Base-by-base conservation (phyloP, 1,284 basidiomycete species). In the Microbotryum saponariae region DNA sequence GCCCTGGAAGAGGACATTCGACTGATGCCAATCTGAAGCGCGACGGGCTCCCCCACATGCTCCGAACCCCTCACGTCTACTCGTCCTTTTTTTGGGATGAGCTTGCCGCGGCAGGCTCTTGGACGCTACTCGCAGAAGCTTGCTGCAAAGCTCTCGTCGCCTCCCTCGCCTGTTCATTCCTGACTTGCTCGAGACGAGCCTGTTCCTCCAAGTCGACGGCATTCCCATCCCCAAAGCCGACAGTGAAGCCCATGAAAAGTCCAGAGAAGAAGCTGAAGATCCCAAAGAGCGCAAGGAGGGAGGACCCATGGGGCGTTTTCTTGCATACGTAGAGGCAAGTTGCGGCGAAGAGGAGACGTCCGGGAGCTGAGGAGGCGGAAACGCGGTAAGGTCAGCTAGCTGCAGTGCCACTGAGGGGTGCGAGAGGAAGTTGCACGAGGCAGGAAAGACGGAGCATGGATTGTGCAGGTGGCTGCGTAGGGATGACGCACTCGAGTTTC, bases 211-310 rank as follows among this genome's bases (percentile, higher is more conserved):
- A 33, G 23, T 67, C 65, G 0, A 67, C 65, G 14, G 56, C 55
- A 42, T 67, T 67, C 6, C 65, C 65, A 16, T 67, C 65, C 6
- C 61, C 57, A 18, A 47, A 61, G 1, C 65, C 65, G 12, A 67
- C 56, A 1, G 58, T 47, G 16, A 67, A 9, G 0, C 59, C 65
- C 58, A 64, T 60, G 4, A 58, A 33, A 21, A 62, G 2, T 2
- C 65, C 62, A 2, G 46, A 44, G 21, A 46, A 23, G 21, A 59
- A 42, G 23, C 55, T 54, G 46, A 58, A 50, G 2, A 52, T 7
- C 3, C 54, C 62, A 14, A 62, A 50, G 16, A 66, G 60, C 3
- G 54, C 56, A 8, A 63, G 33, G 14, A 63, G 55, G 0, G 56
- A 59, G 5, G 60, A 56, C 8, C 60, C 60, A 48, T 58, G 31